Evolutionary conservation across 129 eudicot genomes (phyloP), one percentile per base, ranked within the genome.

Genomic region (Saussurea involucrata): DNA sequence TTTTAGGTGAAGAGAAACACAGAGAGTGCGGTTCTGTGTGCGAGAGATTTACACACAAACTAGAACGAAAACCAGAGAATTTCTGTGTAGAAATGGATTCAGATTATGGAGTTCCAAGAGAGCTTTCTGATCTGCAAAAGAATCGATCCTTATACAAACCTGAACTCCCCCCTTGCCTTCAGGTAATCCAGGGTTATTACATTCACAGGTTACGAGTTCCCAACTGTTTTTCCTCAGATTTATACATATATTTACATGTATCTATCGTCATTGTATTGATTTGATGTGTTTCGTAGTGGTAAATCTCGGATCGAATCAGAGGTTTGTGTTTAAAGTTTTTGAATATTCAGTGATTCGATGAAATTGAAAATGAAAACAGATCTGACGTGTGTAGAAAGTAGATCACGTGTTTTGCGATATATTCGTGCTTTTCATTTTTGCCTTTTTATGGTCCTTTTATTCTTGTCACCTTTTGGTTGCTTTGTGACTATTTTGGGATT

Each of bases 161-260:
- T 0, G 85, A 88, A 11, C 92, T 95, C 25, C 99, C 99, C 1
- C 99, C 99, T 12, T 95, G 99, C 71, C 97, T 95, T 82, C 96
- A 95, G 97, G 99, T 95, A 53, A 53, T 53, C 13, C 17, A 21
- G 25, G 44, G 24, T 20, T 12, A 25, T 20, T 34, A 13, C 66
- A 32, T 24, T 32, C 32, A 44, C 49, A 53, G 24, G 2, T 67
- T 27, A 12, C 80, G 40, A 65, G 44, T 65, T 66, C 8, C 4
- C 5, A 66, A 46, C 60, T 49, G 11, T 31, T 34, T 49, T 46
- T 66, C 24, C 32, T 32, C 67, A 13, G 80, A 70, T 78, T 60
- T 78, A 32, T 27, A 29, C 15, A 17, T 11, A 29, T 72, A 15
- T 44, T 4, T 28, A 9, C 20, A 7, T 68, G 34, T 20, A 40